Base-by-base conservation (phyloP, 1,139 yeast genomes). In the Candida smagusa region DNA sequence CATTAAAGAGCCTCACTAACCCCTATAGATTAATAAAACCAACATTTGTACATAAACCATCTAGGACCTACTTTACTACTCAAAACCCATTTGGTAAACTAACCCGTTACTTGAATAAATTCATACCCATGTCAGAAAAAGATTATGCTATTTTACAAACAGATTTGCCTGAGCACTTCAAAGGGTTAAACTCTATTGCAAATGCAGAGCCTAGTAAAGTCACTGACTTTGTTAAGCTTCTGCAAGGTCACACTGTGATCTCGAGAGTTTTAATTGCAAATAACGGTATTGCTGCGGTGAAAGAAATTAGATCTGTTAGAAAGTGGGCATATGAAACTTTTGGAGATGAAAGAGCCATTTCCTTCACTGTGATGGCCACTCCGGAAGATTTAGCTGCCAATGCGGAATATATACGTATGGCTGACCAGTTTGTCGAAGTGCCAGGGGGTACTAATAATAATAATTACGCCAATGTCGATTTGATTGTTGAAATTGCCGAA, bases 391-490 rank as follows among this genome's bases (percentile, higher is more conserved):
- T 92, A 55, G 90, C 79, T 52, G 96, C 97, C 46, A 94, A 94
- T 55, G 95, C 98, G 19, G 99, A 92, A 61, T 92, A 92, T 63
- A 89, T 92, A 58, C 81, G 97, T 64, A 92, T 92, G 97, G 98
- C 98, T 33, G 99, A 92, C 63, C 97, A 90, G 66, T 92, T 85
- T 59, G 89, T 92, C 47, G 97, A 90, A 61, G 98, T 92, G 35
- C 97, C 99, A 43, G 99, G 99, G 55, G 98, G 98, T 40, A 92
- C 97, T 40, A 94, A 94, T 68, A 92, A 92, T 71, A 92, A 92
- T 67, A 92, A 92, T 65, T 90, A 90, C 61, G 98, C 99, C 53
- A 92, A 92, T 58, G 99, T 92, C 45, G 98, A 94, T 52, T 74
- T 92, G 48, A 92, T 92, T 63, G 97, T 92, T 35, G 99, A 92